These are phyloP conservation scores for Byssoonygena ceratinophila DNA, from an alignment of 2,329 filamentous ascomycete species.

Conservation along the genomic window DNA sequence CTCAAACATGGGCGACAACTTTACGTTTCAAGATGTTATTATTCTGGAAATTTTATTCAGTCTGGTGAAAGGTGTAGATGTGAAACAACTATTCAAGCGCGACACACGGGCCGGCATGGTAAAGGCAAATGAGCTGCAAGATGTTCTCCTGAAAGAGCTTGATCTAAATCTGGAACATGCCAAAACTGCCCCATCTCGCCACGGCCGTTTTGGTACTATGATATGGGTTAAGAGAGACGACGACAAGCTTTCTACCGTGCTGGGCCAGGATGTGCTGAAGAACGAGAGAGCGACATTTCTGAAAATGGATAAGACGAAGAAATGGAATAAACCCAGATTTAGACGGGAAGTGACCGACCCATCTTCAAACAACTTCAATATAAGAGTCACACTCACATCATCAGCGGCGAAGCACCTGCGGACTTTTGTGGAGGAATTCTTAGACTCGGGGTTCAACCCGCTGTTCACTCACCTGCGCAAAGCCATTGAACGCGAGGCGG, in stretches of 20 bases:
- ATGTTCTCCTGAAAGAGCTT: slow-evolving; percentile 69
- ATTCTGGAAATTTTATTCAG: slow-evolving; percentile 88
- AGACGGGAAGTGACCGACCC: slow-evolving; percentile 53
- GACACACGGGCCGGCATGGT: slow-evolving; percentile 59
- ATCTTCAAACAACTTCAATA: slow-evolving; percentile 60
- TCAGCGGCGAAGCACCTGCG: slow-evolving; percentile 67
- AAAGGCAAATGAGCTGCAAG: slow-evolving; percentile 61
- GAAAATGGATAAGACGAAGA: slow-evolving; percentile 86
- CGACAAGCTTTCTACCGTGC: slow-evolving; percentile 72
- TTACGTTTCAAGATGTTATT: slow-evolving; percentile 77
- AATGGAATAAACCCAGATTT: slow-evolving; percentile 69
- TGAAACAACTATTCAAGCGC: slow-evolving; percentile 74
- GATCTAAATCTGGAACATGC: slow-evolving; percentile 70
- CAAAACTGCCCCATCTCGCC: slow-evolving; percentile 68
- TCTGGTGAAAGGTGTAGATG: slow-evolving; percentile 77
- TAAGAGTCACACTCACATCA: slow-evolving; percentile 57
- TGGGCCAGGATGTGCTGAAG: slow-evolving; percentile 74
- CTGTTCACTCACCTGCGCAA: slow-evolving; percentile 75
- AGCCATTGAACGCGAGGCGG: slow-evolving; percentile 78
- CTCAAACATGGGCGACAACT: slow-evolving; percentile 90
- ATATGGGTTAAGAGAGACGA: slow-evolving; percentile 87
- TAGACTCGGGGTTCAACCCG: slow-evolving; percentile 92
- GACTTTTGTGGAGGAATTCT: slow-evolving; percentile 79
- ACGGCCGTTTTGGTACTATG: slow-evolving; percentile 95
- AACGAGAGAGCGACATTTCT: slow-evolving; percentile 62